A percentile compares a stretch with the other conserved stretches of the same genome.
Conservation (phyloP, 2,329 filamentous ascomycete species). For the Keithomyces neogunnii region DNA sequence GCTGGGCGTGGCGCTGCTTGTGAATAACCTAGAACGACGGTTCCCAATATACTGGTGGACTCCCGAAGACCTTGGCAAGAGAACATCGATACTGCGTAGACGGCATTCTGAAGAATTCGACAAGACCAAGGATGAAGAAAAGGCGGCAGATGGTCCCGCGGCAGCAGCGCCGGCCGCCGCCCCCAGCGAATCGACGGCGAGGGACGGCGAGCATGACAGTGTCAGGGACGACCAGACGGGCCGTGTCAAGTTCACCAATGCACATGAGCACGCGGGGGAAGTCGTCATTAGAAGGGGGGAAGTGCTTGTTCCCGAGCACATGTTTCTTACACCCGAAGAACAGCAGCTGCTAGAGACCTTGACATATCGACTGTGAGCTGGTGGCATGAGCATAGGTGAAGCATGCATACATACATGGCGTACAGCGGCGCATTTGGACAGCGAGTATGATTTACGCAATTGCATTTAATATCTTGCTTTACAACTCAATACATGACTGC, state of each 20-base stretch:
- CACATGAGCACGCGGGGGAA: constrained; percentile 12
- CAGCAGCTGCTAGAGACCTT: constrained; percentile 25
- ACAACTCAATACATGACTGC: no score
- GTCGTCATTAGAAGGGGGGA: constrained; percentile 27
- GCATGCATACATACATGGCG: background rate
- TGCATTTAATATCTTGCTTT: no score
- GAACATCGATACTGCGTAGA: constrained; percentile 6
- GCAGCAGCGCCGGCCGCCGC: background rate
- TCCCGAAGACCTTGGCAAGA: constrained; percentile 22
- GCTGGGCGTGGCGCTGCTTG: constrained; percentile 49
- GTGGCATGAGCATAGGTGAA: background rate
- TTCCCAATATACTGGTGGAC: constrained; percentile 69
- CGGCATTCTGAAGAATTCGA: constrained; percentile 7
- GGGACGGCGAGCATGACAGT: background rate
- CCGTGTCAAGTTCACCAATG: constrained; percentile 9
- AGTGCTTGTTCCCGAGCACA: constrained; percentile 24
- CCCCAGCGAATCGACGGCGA: constrained; percentile 11
- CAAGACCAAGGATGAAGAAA: constrained; percentile 7
- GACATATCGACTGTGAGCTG: constrained; percentile 18
- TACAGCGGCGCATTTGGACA: no score
- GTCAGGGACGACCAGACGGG: constrained; percentile 7
- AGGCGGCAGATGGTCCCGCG: background rate
- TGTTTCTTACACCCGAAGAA: constrained; percentile 30
- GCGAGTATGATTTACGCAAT: no score
- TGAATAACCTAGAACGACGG: constrained; percentile 61